Evolutionary conservation across 768 basidiomycete genomes (phyloP), one percentile per base, ranked within the genome.

Genomic region (Kockovaella imperatae): DNA sequence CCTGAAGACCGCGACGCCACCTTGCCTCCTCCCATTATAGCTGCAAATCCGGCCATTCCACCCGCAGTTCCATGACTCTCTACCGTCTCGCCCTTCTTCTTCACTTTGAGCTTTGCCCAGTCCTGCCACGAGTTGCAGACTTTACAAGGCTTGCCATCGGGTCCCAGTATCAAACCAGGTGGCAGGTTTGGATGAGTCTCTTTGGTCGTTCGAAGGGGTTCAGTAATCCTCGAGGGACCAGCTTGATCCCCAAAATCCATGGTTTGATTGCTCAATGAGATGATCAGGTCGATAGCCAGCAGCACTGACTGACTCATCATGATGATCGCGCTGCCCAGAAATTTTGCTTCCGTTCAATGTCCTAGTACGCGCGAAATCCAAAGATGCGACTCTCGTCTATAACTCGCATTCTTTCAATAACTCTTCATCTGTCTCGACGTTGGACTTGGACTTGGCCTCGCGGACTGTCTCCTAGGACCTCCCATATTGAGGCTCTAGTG

Each of bases 101-200:
- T 49, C 8, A 52, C 47, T 31, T 49, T 43, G 42, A 54, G 49
- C 34, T 62, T 64, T 0, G 47, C 59, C 45, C 56, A 63, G 25
- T 63, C 57, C 42, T 59, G 55, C 66, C 59, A 70, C 40, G 66
- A 58, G 44, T 70, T 67, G 36, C 89, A 91, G 24, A 86, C 81
- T 74, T 88, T 93, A 77, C 93, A 96, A 0, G 87, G 88, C 70
- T 90, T 95, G 17, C 93, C 91, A 55, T 96, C 87, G 11, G 87
- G 85, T 1, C 87, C 90, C 56, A 97, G 73, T 47, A 91, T 79
- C 77, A 88, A 82, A 2, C 87, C 88, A 5, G 86, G 84, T 0
- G 86, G 84, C 24, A 84, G 53, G 28, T 64, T 53, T 6, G 65
- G 60, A 43, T 67, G 64, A 4, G 64, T 67, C 45, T 56, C 61